phyloP scores from a whole-genome alignment of 228 moss, liverwort and hornwort species.

The Sphagnum fallax region DNA sequence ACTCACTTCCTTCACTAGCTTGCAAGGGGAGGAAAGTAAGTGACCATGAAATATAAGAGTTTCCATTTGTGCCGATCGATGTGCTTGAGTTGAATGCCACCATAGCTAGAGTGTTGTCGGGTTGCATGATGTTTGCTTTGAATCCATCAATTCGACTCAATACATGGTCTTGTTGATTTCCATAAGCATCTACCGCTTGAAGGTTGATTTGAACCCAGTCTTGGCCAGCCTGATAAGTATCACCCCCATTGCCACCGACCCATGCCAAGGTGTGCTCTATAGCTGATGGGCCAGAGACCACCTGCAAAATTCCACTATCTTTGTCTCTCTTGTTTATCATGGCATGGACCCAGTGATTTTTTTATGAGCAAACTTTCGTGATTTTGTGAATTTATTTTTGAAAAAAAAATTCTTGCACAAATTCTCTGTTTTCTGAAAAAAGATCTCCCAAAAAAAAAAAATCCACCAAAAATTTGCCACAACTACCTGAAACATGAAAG shows the following conservation, averaged over 20 bases:
- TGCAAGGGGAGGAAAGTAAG: slow-evolving; percentile 38
- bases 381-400: not conserved
- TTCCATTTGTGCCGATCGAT: slow-evolving; percentile 17
- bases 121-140: slow-evolving; percentile 34
- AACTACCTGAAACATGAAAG: too few relatives aligned
- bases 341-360: not conserved
- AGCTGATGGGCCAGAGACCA: slow-evolving; percentile 29
- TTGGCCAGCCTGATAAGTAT: slow-evolving; percentile 26
- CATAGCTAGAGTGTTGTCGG: slow-evolving; percentile 36
- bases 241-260: slow-evolving; percentile 21
- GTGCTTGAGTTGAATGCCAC: slow-evolving; percentile 18
- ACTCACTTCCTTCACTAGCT: slow-evolving; percentile 28
- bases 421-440: not conserved
- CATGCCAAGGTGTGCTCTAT: slow-evolving; percentile 16
- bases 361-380: not conserved
- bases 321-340: too few relatives aligned
- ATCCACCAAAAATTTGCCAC: too few relatives aligned
- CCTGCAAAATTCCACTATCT: slow-evolving; percentile 9
- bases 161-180: slow-evolving; percentile 40
- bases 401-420: not conserved
- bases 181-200: slow-evolving; percentile 28
- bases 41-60: slow-evolving; percentile 24
- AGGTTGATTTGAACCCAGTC: slow-evolving; percentile 36
- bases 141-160: slow-evolving; percentile 26
- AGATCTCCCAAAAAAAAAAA: too few relatives aligned